Evolutionary conservation across 2,329 filamentous ascomycete genomes (phyloP).

Genomic region (Aotearoamyces nothofagi): DNA sequence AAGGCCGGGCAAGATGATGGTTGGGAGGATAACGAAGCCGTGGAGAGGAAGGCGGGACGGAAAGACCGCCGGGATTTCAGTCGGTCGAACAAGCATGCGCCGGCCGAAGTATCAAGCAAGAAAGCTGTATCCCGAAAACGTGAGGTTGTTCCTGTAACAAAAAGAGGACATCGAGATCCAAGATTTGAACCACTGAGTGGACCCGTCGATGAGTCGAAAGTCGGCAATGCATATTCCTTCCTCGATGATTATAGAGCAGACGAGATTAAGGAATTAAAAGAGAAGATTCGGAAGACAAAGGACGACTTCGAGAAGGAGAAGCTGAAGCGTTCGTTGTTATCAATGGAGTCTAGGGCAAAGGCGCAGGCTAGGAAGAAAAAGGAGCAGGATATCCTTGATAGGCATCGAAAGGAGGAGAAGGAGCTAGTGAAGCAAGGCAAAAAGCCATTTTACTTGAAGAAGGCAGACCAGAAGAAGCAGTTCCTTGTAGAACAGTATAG

Average conservation of each 20-base stretch:
- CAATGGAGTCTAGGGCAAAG: conserved; percentile 66
- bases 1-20: conserved; percentile 21
- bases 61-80: conserved; percentile 25
- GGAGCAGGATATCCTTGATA: conserved; percentile 51
- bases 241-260: conserved; percentile 69
- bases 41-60: conserved; percentile 24
- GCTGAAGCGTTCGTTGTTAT: conserved; percentile 58
- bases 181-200: conserved; percentile 63
- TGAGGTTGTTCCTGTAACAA: conserved; percentile 48
- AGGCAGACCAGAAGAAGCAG: conserved; percentile 78
- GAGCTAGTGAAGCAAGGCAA: conserved; percentile 78
- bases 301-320: conserved; percentile 48
- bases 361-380: conserved; percentile 54
- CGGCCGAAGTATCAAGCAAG: conserved; percentile 69
- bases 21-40: conserved; percentile 23
- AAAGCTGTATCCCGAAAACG: conserved; percentile 69
- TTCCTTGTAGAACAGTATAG: conserved; percentile 66
- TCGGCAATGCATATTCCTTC: conserved; percentile 70
- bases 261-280: conserved; percentile 66
- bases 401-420: conserved; percentile 73
- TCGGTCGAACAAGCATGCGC: conserved; percentile 75
- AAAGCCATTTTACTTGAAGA: conserved; percentile 86
- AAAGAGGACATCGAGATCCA: conserved; percentile 57
- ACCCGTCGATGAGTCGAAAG: conserved; percentile 37
- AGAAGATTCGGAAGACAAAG: conserved; percentile 53